A percentile compares a stretch with the other conserved stretches of the same genome.
Evolutionary conservation across 345 rosid genomes (phyloP).

Genomic region (Populus nigra): DNA sequence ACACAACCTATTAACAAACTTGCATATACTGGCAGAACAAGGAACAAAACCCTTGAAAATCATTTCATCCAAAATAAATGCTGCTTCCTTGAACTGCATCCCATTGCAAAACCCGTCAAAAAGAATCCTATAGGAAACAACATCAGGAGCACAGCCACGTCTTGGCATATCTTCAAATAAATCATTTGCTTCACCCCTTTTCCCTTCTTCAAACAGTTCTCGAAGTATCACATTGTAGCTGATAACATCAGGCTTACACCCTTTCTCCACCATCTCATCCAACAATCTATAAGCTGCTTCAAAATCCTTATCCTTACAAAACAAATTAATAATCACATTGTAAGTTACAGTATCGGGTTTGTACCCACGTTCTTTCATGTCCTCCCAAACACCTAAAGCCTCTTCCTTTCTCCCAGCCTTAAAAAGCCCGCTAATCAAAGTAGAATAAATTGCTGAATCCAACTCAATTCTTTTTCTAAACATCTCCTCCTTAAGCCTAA

Average conservation of each 20-base stretch:
- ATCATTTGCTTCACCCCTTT: slow-evolving; percentile 56
- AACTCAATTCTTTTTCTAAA: slow-evolving; percentile 31
- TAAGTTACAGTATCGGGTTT: slow-evolving; percentile 55
- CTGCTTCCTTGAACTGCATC: slow-evolving; percentile 53
- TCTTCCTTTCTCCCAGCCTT: slow-evolving; percentile 55
- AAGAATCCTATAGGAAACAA: slow-evolving; percentile 64
- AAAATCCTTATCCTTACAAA: slow-evolving; percentile 50
- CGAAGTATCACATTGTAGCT: slow-evolving; percentile 63
- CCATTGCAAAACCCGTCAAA: slow-evolving; percentile 62
- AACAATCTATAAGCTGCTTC: slow-evolving; percentile 50
- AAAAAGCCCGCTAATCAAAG: slow-evolving; percentile 51
- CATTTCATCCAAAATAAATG: slow-evolving; percentile 73
- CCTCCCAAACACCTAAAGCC: slow-evolving; percentile 44
- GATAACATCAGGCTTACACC: slow-evolving; percentile 60
- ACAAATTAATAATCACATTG: slow-evolving; percentile 59
- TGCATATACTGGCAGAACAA: slow-evolving; percentile 30
- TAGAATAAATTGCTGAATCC: slow-evolving; percentile 55
- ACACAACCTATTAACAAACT: slow-evolving; percentile 44
- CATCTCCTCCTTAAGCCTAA: slow-evolving; percentile 69
- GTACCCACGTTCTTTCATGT: slow-evolving; percentile 58
- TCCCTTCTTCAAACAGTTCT: slow-evolving; percentile 53
- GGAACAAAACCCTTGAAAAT: slow-evolving; percentile 69
- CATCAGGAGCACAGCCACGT: slow-evolving; percentile 65
- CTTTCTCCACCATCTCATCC: slow-evolving; percentile 53
- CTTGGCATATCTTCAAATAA: slow-evolving; percentile 83